Percentiles rank a stretch among this genome's conserved stretches.
These are phyloP conservation scores for Colletotrichum tabaci DNA, from an alignment of 2,329 filamentous ascomycete genomes.

Conservation along the genomic window DNA sequence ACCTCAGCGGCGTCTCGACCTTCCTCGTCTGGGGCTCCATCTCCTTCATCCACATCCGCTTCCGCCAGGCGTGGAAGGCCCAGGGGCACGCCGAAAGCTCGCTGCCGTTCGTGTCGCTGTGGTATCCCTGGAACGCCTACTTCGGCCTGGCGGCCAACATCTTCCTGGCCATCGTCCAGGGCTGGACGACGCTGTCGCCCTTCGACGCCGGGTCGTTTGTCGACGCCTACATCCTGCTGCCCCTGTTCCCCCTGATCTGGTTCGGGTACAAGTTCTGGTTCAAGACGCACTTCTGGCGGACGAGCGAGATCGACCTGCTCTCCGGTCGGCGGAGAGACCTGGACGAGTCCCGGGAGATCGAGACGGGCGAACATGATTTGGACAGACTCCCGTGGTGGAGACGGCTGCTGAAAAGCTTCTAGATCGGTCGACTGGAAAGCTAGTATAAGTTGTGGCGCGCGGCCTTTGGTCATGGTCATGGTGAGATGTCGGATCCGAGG, in stretches of 20 bases:
- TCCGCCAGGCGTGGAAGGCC: constrained; percentile 73
- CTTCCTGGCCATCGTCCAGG: constrained; percentile 73
- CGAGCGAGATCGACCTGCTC: constrained; percentile 69
- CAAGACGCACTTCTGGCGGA: constrained; percentile 65
- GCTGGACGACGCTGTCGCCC: constrained; percentile 72
- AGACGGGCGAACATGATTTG: constrained; percentile 46
- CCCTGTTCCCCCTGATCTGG: constrained; percentile 72
- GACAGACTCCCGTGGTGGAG: constrained; percentile 58
- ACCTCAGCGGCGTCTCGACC: constrained; percentile 78
- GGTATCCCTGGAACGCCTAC: constrained; percentile 72
- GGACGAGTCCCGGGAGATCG: constrained; percentile 59
- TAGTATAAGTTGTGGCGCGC: too few species aligned
- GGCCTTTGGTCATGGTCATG: too few species aligned
- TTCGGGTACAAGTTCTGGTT: constrained; percentile 68
- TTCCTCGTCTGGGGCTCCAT: constrained; percentile 82
- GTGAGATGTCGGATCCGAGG: too few species aligned
- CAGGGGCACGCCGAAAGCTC: constrained; percentile 70
- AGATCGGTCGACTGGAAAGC: constrained; percentile 16
- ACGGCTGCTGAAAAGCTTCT: constrained; percentile 60
- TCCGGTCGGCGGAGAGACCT: constrained; percentile 70
- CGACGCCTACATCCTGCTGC: constrained; percentile 74
- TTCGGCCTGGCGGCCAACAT: constrained; percentile 71
- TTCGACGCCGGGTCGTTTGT: constrained; percentile 73
- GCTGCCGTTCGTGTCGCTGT: constrained; percentile 69
- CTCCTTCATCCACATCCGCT: constrained; percentile 79